A percentile compares a stretch with the other conserved stretches of the same genome.
These are phyloP conservation scores for Colletotrichum scovillei DNA, from an alignment of 2,329 filamentous ascomycete species.

Conservation along the genomic window DNA sequence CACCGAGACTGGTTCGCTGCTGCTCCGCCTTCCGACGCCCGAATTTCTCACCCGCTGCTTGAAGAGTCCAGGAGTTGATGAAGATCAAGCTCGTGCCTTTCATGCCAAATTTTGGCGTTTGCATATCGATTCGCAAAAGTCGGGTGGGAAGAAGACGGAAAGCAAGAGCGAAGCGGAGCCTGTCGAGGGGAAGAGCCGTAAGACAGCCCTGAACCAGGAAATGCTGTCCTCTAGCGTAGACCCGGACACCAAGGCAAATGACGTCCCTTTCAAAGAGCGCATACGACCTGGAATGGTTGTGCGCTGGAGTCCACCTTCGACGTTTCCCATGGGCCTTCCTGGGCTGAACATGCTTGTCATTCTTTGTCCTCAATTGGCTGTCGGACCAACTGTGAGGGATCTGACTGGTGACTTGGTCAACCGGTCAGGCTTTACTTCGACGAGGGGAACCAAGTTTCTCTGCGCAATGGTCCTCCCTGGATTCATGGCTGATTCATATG, in stretches of 20 bases:
- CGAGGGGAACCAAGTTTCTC: conserved; percentile 41
- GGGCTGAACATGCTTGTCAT: conserved; percentile 46
- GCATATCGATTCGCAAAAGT: conserved; percentile 51
- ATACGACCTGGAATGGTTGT: conserved; percentile 56
- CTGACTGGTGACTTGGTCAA: conserved; percentile 36
- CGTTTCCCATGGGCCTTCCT: conserved; percentile 29
- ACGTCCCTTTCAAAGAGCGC: conserved; percentile 50
- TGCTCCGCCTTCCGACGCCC: conserved; percentile 51
- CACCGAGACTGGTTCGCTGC: conserved; percentile 52
- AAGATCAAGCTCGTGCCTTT: conserved; percentile 54
- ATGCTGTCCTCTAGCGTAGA: conserved; percentile 44
- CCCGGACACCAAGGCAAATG: conserved; percentile 37
- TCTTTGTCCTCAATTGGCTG: conserved; percentile 41
- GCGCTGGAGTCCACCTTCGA: conserved; percentile 42
- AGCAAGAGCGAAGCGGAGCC: neutral
- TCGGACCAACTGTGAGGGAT: conserved; percentile 38
- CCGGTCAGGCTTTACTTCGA: conserved; percentile 8
- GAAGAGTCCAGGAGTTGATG: conserved; percentile 47
- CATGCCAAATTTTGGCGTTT: conserved; percentile 55
- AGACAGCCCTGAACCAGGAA: neutral
- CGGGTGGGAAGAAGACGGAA: neutral
- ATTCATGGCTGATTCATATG: conserved; percentile 49
- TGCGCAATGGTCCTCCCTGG: conserved; percentile 51
- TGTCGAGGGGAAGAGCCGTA: neutral
- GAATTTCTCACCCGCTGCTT: conserved; percentile 55